Evolutionary conservation across 306 rosid genomes (phyloP).

Genomic region (Castanea sativa): DNA sequence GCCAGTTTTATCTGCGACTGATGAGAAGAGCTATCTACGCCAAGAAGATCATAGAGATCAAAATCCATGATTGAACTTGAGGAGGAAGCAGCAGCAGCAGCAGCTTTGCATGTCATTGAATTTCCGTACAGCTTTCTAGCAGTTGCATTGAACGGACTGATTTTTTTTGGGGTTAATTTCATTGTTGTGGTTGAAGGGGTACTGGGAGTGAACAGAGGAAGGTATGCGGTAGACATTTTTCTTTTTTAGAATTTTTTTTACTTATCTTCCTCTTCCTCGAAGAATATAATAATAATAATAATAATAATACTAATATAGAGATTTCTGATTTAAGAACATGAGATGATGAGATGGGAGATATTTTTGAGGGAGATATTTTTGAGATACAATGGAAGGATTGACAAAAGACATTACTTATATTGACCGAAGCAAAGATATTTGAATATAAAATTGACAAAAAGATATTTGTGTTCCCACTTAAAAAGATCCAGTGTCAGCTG

Average conservation of each 20-base stretch:
- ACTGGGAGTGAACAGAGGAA: constrained; percentile 8
- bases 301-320: too few relatives aligned
- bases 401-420: too few relatives aligned
- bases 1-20: constrained; percentile 67
- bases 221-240: constrained; percentile 22
- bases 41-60: constrained; percentile 87
- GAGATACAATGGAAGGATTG: too few relatives aligned
- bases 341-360: too few relatives aligned
- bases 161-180: neutral
- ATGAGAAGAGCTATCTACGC: constrained; percentile 63
- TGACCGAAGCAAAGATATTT: too few relatives aligned
- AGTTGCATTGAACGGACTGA: neutral
- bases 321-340: too few relatives aligned
- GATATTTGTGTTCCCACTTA: too few relatives aligned
- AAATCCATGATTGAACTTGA: constrained; percentile 40
- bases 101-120: constrained; percentile 43
- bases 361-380: too few relatives aligned
- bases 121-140: constrained; percentile 5
- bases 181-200: neutral
- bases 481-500: too few relatives aligned
- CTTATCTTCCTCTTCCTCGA: too few relatives aligned
- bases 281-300: too few relatives aligned
- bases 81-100: constrained; percentile 14
- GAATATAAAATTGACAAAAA: too few relatives aligned
- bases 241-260: neutral